These are phyloP conservation scores for Paxillus rubicundulus DNA, from an alignment of 768 basidiomycete species.

Conservation along the genomic window DNA sequence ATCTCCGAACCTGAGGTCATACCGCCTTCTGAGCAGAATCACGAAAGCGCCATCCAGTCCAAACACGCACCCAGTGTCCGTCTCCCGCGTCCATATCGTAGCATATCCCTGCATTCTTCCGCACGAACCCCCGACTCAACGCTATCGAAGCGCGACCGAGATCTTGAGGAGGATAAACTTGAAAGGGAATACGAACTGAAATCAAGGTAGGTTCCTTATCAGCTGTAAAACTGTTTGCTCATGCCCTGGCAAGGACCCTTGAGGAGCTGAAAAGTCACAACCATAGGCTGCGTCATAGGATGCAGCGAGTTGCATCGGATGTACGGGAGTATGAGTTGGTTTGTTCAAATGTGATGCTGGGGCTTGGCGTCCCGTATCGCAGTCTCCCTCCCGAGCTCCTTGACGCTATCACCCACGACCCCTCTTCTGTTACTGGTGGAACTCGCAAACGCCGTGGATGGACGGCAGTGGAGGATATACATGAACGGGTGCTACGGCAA, in stretches of 20 bases:
- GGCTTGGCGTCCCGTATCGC: conserved; percentile 46
- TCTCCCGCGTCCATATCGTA: conserved; percentile 22
- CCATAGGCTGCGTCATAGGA: conserved; percentile 61
- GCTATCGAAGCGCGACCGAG: conserved; percentile 35
- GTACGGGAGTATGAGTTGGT: conserved; percentile 66
- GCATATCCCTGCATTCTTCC: conserved; percentile 36
- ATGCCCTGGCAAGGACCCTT: conserved; percentile 45
- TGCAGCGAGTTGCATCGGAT: conserved; percentile 60
- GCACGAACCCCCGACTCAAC: conserved; percentile 22
- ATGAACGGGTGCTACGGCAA: conserved; percentile 60
- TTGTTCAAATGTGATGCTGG: conserved; percentile 48
- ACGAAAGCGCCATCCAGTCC: not conserved
- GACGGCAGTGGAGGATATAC: conserved; percentile 75
- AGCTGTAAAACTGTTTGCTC: not conserved
- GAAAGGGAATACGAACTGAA: conserved; percentile 54
- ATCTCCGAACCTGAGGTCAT: conserved; percentile 7
- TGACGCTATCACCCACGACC: conserved; percentile 75
- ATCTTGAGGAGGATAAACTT: conserved; percentile 43
- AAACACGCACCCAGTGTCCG: not conserved
- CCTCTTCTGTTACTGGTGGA: conserved; percentile 66
- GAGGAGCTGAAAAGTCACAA: conserved; percentile 62
- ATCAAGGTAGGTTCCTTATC: conserved; percentile 17
- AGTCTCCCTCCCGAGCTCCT: conserved; percentile 63
- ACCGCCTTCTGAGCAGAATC: not conserved
- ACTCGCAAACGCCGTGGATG: conserved; percentile 63